Base-by-base conservation (phyloP, 208 protist genomes). In the Angomonas ambiguus region DNA sequence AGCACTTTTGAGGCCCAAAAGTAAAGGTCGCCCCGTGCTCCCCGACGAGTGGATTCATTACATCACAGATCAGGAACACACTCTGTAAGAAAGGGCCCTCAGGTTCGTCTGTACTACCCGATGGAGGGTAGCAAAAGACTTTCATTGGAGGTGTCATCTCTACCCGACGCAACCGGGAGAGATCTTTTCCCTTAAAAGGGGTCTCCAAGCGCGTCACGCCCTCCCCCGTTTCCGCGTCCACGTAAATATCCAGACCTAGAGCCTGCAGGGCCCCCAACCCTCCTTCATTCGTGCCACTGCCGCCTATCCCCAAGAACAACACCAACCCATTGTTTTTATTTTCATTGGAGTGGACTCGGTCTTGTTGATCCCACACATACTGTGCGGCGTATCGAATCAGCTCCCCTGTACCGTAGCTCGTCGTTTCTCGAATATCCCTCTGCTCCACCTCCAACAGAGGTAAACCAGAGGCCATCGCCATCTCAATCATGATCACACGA, bases 211-310 rank as follows among this genome's bases (percentile, higher is more conserved):
- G 63, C 38, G 49, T 41, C 10, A 68, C 79, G 13, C 20, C 48
- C 8, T 71, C 51, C 16, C 4, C 41, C 10, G 1, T 32, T 49
- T 1, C 58, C 8, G 41, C 60, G 5, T 61, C 55, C 2, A 66
- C 57, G 16, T 62, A 83, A 13, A 94, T 60, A 13, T 87, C 61
- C 4, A 91, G 65, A 16, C 88, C 88, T 1, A 94, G 75, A 0
- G 81, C 85, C 71, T 92, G 86, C 53, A 94, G 71, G 0, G 84
- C 84, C 10, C 88, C 86, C 11, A 94, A 68, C 0, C 85, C 88
- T 13, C 85, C 88, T 32, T 95, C 88, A 76, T 92, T 95, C 1
- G 88, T 95, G 18, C 83, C 71, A 60, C 86, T 92, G 22, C 88
- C 88, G 48, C 88, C 88, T 56, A 92, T 89, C 0, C 88, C 88